Base-by-base conservation (phyloP, 1,139 yeast species). In the Candida frijolesensis region DNA sequence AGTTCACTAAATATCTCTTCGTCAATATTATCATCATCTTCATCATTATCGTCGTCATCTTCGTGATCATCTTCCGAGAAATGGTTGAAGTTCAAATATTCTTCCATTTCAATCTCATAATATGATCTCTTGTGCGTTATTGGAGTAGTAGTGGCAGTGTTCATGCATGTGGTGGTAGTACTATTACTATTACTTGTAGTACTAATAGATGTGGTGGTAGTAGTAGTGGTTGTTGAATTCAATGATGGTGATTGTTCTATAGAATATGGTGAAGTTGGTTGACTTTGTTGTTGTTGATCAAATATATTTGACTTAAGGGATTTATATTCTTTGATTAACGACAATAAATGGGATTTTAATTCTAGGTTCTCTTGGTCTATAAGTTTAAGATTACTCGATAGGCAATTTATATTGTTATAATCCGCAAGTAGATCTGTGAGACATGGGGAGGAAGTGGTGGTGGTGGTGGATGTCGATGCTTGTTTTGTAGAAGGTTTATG, bases 271-370 rank as follows among this genome's bases (percentile, higher is more conserved):
- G 42, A 38, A 8, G 42, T 38, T 11, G 42, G 30, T 19, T 38
- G 29, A 19, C 16, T 27, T 27, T 40, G 43, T 27, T 40, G 43
- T 27, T 40, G 32, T 38, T 60, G 59, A 47, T 65, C 60, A 46
- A 67, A 61, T 29, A 76, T 77, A 55, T 65, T 60, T 44, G 63
- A 64, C 52, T 70, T 68, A 55, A 76, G 64, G 45, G 68, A 63
- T 56, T 74, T 74, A 59, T 76, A 76, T 52, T 76, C 80, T 49
- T 75, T 72, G 35, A 76, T 75, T 50, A 76, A 64, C 42, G 68
- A 62, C 42, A 76, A 64, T 41, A 76, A 61, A 49, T 70, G 67
- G 9, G 67, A 57, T 52, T 76, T 76, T 50, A 76, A 67, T 27
- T 65, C 66, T 45, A 60, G 55, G 56, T 76, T 76, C 58, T 76